Conservation (phyloP, 2,329 filamentous ascomycete genomes). For the Cladosporium sp. region DNA sequence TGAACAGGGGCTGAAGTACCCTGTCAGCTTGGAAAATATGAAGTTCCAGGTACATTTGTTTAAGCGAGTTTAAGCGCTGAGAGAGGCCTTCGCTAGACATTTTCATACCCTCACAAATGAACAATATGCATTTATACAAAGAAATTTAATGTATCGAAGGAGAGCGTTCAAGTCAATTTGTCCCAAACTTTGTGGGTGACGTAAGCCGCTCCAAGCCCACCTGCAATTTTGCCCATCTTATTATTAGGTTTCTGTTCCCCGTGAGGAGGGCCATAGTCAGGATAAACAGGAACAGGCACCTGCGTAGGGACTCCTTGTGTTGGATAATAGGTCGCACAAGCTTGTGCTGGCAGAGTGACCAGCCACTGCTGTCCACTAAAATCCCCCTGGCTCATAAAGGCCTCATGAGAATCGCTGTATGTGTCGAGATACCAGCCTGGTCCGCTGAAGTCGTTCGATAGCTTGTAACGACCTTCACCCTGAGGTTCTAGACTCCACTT, state of each 20-base stretch:
- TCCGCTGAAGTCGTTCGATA: not conserved
- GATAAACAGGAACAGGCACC: too few relatives aligned
- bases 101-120: too few relatives aligned
- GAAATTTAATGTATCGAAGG: too few relatives aligned
- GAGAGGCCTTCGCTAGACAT: too few relatives aligned
- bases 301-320: too few relatives aligned
- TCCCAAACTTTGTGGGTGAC: not conserved
- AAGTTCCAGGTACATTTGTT: conserved; percentile 91
- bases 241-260: not conserved
- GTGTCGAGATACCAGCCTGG: conserved; percentile 5
- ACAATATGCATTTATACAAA: too few relatives aligned
- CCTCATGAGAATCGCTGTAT: conserved; percentile 1
- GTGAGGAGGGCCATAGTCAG: not conserved
- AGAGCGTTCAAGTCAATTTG: not conserved
- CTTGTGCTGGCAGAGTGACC: not conserved
- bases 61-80: conserved; percentile 24
- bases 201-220: not conserved
- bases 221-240: not conserved
- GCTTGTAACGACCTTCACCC: not conserved
- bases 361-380: conserved; percentile 6
- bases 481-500: not conserved
- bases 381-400: conserved; percentile 1
- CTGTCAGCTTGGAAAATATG: conserved; percentile 89
- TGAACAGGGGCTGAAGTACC: conserved; percentile 59
- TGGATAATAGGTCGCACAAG: not conserved